These are phyloP conservation scores for Papiliotrema laurentii DNA, from an alignment of 1,284 basidiomycete species.

Conservation along the genomic window DNA sequence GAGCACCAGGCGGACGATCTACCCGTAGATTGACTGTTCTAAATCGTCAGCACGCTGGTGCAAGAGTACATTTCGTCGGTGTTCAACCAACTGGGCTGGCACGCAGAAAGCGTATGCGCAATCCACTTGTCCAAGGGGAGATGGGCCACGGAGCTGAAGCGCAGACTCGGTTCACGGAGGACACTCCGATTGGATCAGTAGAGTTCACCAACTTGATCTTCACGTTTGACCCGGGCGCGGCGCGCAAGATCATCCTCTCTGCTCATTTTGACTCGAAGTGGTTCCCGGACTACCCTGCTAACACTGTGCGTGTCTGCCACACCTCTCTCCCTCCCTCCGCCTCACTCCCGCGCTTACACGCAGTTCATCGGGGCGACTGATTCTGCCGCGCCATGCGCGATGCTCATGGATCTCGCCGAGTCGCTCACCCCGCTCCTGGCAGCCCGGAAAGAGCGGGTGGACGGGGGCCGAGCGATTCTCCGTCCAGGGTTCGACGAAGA, in stretches of 20 bases:
- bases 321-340: no score
- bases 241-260: slow-evolving; percentile 75
- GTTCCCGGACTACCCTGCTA: slow-evolving; percentile 64
- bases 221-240: slow-evolving; percentile 83
- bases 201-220: slow-evolving; percentile 88
- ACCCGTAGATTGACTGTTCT: slow-evolving; percentile 8
- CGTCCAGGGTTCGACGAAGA: slow-evolving; percentile 58
- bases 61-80: slow-evolving; percentile 68
- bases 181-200: slow-evolving; percentile 79
- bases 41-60: slow-evolving; percentile 63
- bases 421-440: slow-evolving; percentile 68
- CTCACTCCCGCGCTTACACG: background rate
- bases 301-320: slow-evolving; percentile 60
- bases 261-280: slow-evolving; percentile 97
- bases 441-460: slow-evolving; percentile 57
- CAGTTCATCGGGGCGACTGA: slow-evolving; percentile 97
- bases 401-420: slow-evolving; percentile 86
- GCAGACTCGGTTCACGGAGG: slow-evolving; percentile 64
- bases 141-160: background rate
- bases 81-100: slow-evolving; percentile 71
- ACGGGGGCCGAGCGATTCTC: slow-evolving; percentile 44
- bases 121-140: background rate
- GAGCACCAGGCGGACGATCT: background rate
- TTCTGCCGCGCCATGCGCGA: slow-evolving; percentile 90
- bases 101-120: slow-evolving; percentile 60